Conservation (phyloP, 495 filamentous ascomycete genomes). For the Corynascus novoguineensis region DNA sequence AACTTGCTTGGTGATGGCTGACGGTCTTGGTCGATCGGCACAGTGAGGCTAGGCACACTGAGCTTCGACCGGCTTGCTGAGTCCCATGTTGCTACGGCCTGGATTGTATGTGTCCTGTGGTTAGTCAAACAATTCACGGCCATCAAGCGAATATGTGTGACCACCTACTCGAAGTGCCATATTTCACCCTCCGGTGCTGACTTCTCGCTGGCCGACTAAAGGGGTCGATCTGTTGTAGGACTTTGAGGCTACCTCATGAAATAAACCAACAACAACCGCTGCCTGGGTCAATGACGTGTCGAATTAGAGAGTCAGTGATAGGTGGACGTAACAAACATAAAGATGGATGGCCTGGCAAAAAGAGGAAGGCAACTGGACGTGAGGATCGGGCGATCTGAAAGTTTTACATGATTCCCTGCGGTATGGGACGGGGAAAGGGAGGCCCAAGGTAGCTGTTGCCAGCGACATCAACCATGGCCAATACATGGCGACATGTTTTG, state of each 20-base stretch:
- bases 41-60: background rate
- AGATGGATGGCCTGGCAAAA: background rate
- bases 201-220: background rate
- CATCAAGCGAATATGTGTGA: background rate
- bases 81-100: conserved; percentile 12
- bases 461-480: background rate
- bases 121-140: background rate
- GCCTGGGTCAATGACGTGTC: no score
- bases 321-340: background rate
- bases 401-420: background rate
- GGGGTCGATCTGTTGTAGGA: background rate
- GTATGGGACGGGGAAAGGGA: background rate
- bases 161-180: background rate
- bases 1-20: conserved; percentile 11
- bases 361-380: background rate
- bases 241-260: background rate
- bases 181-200: background rate
- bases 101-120: conserved; percentile 10
- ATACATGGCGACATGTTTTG: conserved; percentile 2
- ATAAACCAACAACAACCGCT: background rate
- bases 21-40: conserved; percentile 1
- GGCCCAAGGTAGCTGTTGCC: background rate
- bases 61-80: background rate
- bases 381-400: background rate
- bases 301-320: background rate